phyloP scores from a whole-genome alignment of 441 rosid species.

The Gossypium davidsonii region DNA sequence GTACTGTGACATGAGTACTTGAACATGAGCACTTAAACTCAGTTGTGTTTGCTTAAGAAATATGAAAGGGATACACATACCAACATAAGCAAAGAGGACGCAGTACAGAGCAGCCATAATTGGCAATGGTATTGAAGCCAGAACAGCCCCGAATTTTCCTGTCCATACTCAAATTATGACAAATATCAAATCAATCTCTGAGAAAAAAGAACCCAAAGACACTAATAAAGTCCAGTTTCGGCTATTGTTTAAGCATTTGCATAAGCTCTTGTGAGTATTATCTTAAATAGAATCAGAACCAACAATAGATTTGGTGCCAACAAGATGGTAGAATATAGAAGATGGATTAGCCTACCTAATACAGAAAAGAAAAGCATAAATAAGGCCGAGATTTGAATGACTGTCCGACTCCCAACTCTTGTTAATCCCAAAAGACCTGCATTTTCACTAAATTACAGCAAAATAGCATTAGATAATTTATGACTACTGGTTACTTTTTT shows the following conservation, averaged over 20 bases:
- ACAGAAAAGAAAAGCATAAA: constrained; percentile 87
- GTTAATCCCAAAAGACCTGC: constrained; percentile 77
- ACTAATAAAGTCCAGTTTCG: background rate
- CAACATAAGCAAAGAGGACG: constrained; percentile 68
- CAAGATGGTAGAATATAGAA: background rate
- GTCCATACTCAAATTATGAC: constrained; percentile 14
- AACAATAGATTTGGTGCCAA: background rate
- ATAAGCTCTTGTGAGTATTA: background rate
- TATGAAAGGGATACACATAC: constrained; percentile 32
- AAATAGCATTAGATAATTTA: constrained; percentile 6
- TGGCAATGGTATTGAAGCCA: constrained; percentile 78
- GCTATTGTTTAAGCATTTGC: background rate
- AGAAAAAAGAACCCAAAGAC: background rate
- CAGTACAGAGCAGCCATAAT: constrained; percentile 78
- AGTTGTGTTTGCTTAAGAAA: background rate
- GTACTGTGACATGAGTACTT: background rate
- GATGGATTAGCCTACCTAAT: constrained; percentile 33
- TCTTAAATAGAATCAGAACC: background rate
- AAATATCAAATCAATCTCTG: background rate
- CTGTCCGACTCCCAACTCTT: constrained; percentile 75
- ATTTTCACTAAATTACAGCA: constrained; percentile 52
- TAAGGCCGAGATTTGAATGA: constrained; percentile 56
- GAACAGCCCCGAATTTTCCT: constrained; percentile 82
- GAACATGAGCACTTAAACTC: background rate
- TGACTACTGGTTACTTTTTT: background rate